Base-by-base conservation (phyloP, 495 filamentous ascomycete genomes). In the Lepraria neglecta region DNA sequence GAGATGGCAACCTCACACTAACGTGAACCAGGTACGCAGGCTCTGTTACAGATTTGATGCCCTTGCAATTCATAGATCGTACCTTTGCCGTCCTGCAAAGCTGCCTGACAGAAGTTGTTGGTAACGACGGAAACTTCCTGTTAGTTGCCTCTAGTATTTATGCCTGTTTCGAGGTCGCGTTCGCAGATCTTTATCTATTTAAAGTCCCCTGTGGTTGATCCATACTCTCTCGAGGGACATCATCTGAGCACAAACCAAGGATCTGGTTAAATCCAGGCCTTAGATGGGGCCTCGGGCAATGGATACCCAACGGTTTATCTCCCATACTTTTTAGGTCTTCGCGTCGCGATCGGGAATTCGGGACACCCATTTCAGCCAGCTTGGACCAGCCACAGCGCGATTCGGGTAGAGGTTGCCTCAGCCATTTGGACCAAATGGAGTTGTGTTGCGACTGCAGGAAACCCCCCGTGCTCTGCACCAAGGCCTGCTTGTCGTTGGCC, bases 111-210 rank as follows among this genome's bases (percentile, higher is more conserved):
- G 40, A 6, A 21, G 30, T 21, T 15, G 19, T 12, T 56, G 30
- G 19, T 46, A 56, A 24, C 1, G 2, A 14, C 30, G 31, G 38
- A 44, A 53, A 38, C 21, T 60, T 44, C 48, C 38, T 45, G 2
- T 24, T 24, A 24, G 1, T 52, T 42, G 43, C 21, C 47, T 51
- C 47, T 27, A 52, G 17, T 28, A 30, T 1, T 31, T 12, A 47
- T 53, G 38, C 24, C 48, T 53, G 24, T 60, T 60, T 53, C 48
- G 27, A 53, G 17, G 12, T 53, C 48, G 17, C 38, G 48, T 60
- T 60, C 47, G 48, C 30, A 54, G 51, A 54, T 54, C 51, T 35
- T 54, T 54, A 33, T 53, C 58, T 42, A 24, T 53, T n/a, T 60
- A 21, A 30, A 47, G 40, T 24, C 17, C 2, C 11, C 30, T 33